Conservation (phyloP, 2,329 filamentous ascomycete genomes). For the Epichloe baconii region DNA sequence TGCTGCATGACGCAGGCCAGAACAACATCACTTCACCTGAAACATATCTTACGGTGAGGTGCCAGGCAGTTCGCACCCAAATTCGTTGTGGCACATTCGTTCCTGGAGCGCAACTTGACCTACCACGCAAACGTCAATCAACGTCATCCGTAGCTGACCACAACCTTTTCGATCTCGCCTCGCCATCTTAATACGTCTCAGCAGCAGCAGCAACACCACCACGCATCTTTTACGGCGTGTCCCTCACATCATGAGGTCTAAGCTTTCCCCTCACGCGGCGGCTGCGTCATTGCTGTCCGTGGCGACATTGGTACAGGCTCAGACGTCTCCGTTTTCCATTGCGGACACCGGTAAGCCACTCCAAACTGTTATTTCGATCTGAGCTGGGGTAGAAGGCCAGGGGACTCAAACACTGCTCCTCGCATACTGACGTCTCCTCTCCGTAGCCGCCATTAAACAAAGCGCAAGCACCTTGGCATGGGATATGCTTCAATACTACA, state of each 20-base stretch:
- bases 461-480: slow-evolving; percentile 27
- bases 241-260: slow-evolving; percentile 6
- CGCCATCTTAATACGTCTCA: not conserved
- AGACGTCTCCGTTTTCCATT: slow-evolving; percentile 6
- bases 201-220: too few relatives aligned
- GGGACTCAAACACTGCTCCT: not conserved
- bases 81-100: not conserved
- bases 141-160: not conserved
- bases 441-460: slow-evolving; percentile 24
- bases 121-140: not conserved
- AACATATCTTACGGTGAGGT: not conserved
- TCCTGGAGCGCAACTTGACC: not conserved
- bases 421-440: not conserved
- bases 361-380: not conserved
- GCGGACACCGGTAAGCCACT: slow-evolving; percentile 4
- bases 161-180: not conserved
- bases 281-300: slow-evolving; percentile 4
- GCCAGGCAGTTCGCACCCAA: not conserved
- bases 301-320: slow-evolving; percentile 5
- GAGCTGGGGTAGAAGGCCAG: not conserved
- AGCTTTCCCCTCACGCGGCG: not conserved
- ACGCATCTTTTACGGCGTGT: not conserved
- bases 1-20: not conserved
- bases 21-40: not conserved
- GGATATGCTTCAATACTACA: slow-evolving; percentile 33